Percentiles rank a stretch among this genome's conserved stretches.
phyloP scores from a whole-genome alignment of 2,329 filamentous ascomycete genomes.

The Laburnicola sp. region DNA sequence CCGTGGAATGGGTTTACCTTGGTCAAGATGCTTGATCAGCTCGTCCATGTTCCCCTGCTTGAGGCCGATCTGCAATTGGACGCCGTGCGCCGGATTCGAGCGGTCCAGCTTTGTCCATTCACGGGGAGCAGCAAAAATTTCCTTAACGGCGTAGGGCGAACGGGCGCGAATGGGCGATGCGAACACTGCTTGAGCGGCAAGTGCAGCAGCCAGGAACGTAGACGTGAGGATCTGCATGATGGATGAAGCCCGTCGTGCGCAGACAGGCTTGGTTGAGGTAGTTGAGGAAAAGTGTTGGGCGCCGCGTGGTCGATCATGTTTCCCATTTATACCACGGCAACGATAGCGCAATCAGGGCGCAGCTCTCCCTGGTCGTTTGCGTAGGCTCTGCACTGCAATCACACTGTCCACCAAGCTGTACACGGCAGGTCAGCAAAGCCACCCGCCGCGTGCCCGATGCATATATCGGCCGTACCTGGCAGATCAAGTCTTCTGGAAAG shows the following conservation, averaged over 20 bases:
- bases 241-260: constrained; percentile 7
- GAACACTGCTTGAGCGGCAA: constrained; percentile 36
- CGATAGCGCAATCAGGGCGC: not conserved
- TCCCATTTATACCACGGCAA: too few species aligned
- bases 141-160: constrained; percentile 58
- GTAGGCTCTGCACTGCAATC: constrained; percentile 4
- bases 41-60: constrained; percentile 60
- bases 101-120: constrained; percentile 55
- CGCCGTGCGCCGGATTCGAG: constrained; percentile 53
- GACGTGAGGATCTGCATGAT: constrained; percentile 29
- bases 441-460: constrained; percentile 9
- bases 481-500: constrained; percentile 16
- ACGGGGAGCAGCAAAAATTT: constrained; percentile 56
- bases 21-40: constrained; percentile 58
- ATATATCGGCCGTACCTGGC: constrained; percentile 15
- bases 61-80: constrained; percentile 61
- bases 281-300: not conserved
- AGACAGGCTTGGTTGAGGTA: not conserved
- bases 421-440: constrained; percentile 17
- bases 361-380: not conserved
- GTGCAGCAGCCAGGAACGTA: constrained; percentile 31
- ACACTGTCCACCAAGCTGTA: constrained; percentile 2
- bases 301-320: too few species aligned
- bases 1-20: constrained; percentile 44
- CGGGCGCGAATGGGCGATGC: constrained; percentile 44